phyloP scores from a whole-genome alignment of 2,329 filamentous ascomycete species.

The Fusarium metavorans region DNA sequence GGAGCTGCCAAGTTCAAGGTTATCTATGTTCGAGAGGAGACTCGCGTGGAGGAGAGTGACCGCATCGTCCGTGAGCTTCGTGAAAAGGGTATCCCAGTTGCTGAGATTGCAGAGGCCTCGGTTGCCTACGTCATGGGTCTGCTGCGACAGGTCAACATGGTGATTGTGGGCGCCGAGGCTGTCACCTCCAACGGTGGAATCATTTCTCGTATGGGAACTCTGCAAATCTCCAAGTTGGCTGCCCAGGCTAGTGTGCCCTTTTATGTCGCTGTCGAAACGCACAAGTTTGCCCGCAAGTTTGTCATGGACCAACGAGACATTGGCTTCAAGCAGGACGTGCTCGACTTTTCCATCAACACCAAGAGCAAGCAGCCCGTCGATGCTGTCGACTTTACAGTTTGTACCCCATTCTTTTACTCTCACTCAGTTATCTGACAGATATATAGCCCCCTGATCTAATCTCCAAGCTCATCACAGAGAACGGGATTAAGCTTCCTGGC shows the following conservation, averaged over 20 bases:
- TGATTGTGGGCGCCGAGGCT: constrained; percentile 81
- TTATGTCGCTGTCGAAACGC: constrained; percentile 93
- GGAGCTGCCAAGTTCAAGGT: constrained; percentile 79
- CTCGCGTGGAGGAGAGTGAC: constrained; percentile 70
- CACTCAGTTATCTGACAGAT: background rate
- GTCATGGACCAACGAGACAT: constrained; percentile 85
- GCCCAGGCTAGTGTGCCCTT: constrained; percentile 78
- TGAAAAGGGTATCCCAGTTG: constrained; percentile 81
- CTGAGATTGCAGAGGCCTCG: constrained; percentile 66
- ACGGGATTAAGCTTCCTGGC: constrained; percentile 76
- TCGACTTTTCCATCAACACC: constrained; percentile 75
- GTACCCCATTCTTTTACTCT: constrained; percentile 37
- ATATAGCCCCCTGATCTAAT: constrained; percentile 75
- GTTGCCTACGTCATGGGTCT: constrained; percentile 81
- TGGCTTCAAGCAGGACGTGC: constrained; percentile 80
- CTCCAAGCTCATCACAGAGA: constrained; percentile 80
- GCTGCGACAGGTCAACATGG: constrained; percentile 70
- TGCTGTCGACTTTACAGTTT: constrained; percentile 78
- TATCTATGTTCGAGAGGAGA: constrained; percentile 78
- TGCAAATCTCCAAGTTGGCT: constrained; percentile 87
- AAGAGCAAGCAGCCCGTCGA: constrained; percentile 60
- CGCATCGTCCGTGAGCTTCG: constrained; percentile 79
- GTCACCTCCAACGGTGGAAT: constrained; percentile 95
- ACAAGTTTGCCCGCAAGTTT: constrained; percentile 94
- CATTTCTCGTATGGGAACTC: constrained; percentile 86